These are phyloP conservation scores for Guyanaporus albipodus DNA, from an alignment of 768 basidiomycete species.

Conservation along the genomic window DNA sequence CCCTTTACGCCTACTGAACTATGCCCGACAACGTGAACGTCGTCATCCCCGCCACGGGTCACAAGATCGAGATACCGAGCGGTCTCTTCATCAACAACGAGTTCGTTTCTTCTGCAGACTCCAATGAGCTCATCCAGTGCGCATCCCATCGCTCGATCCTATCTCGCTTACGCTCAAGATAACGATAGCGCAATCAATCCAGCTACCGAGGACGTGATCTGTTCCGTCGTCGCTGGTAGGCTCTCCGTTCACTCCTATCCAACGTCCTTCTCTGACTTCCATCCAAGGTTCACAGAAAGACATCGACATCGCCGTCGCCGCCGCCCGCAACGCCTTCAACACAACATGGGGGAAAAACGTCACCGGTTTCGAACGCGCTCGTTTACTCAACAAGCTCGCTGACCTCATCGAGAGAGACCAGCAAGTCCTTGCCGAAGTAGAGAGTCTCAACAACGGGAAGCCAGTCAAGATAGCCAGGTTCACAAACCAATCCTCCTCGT, in stretches of 20 bases:
- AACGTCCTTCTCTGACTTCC: slow-evolving; percentile 1
- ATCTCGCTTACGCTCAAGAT: slow-evolving; percentile 14
- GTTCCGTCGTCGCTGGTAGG: slow-evolving; percentile 61
- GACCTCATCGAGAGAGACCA: slow-evolving; percentile 86
- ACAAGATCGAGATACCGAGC: slow-evolving; percentile 62
- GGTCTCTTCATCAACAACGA: slow-evolving; percentile 92
- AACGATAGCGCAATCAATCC: slow-evolving; percentile 68
- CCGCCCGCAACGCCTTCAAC: slow-evolving; percentile 78
- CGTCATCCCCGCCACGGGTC: slow-evolving; percentile 39
- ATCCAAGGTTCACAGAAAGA: slow-evolving; percentile 61
- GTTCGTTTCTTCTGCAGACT: slow-evolving; percentile 75
- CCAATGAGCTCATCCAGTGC: slow-evolving; percentile 59
- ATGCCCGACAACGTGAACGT: slow-evolving; percentile 47
- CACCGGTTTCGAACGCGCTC: slow-evolving; percentile 77
- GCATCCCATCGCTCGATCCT: slow-evolving; percentile 20
- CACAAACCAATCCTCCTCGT: slow-evolving; percentile 33
- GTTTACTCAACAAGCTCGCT: slow-evolving; percentile 79
- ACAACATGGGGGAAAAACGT: slow-evolving; percentile 89
- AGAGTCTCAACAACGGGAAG: slow-evolving; percentile 89
- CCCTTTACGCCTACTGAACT: slow-evolving; percentile 13
- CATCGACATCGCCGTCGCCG: slow-evolving; percentile 78
- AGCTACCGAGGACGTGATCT: slow-evolving; percentile 70
- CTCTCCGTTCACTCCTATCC: not conserved
- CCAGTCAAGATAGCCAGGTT: slow-evolving; percentile 63
- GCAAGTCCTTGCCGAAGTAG: slow-evolving; percentile 78